Evolutionary conservation across 1,284 basidiomycete species (phyloP), one percentile per base, ranked within the genome.

Genomic region (Tilletia walkeri): DNA sequence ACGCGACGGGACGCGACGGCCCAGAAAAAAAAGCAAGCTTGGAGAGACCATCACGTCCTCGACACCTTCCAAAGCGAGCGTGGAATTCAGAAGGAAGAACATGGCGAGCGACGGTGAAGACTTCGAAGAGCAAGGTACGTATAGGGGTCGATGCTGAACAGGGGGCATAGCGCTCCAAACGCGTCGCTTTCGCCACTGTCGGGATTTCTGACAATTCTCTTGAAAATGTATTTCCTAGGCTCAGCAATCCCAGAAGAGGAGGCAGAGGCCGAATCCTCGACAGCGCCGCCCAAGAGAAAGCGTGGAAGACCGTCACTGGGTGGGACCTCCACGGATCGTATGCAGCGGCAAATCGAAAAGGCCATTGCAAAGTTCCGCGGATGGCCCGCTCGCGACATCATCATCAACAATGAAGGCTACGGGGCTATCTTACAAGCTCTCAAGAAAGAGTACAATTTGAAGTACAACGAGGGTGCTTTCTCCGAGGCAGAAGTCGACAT

Each of bases 331-430:
- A 30, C 24, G 24, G 24, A 30, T 30, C 30, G 24, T 5, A 61
- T 61, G 38, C 56, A 12, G 47, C 47, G 10, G 47, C n/a, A 10
- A n/a, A 48, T 48, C 24, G n/a, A n/a, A 38, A 6, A 3, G 34
- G 59, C 36, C 34, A 12, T 63, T 20, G 59, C 30, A 1, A 63
- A 63, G 36, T 63, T 39, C 36, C 34, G 59, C 34, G 59, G 59
- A 38, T 63, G 59, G 59, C 14, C 30, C 4, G 36, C 30, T 7
- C 59, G 59, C 16, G 59, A 63, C 59, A 63, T 63, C 59, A 10
- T 63, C 34, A 63, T 63, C 36, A 34, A 63, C 59, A 63, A 63
- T 16, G 59, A 38, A n/a, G 16, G 18, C 36, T 63, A 63, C 34
- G 59, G 59, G 4, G 59, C 38, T 36, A 34, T 63, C 12, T 36